Evolutionary conservation across 371 early-diverging fungal species (phyloP), one percentile per base, ranked within the genome.

Genomic region (Haplosporangium sp.): DNA sequence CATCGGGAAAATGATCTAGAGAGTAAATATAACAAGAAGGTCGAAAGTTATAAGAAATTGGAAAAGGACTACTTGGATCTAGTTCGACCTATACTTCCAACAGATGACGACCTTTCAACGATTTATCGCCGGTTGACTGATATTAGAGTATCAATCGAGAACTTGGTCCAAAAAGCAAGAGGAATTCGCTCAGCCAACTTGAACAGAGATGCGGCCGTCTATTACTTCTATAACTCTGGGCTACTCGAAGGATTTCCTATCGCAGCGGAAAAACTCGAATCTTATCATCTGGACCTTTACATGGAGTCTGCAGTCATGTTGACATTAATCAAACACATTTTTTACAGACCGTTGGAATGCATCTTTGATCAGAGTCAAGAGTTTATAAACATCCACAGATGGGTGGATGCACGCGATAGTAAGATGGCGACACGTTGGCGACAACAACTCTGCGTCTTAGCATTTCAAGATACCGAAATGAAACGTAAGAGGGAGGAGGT

Each of bases 41-140:
- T 20, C 59, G 53, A 48, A 38, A 47, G 65, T 0, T 70, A 70
- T 63, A 63, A 58, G 5, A 60, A 70, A 0, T 38, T 75, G 44
- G 58, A 69, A 63, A 58, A 62, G 44, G 69, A 70, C 27, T 70
- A 76, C 35, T 63, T 70, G 76, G 70, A 53, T 39, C 37, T 70
- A 34, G 67, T 58, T 17, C 65, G 70, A 37, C 45, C 70, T 27
- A 57, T 76, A 53, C 67, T 58, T 1, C 63, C 70, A 59, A 58
- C 76, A 11, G 60, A 19, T 35, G 58, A 70, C 40, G 71, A 76
- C 17, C 3, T 11, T 27, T 76, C 76, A 6, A 76, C 70, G 8
- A 69, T 70, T 61, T 63, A 45, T 38, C 61, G 37, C 6, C 66
- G 61, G 0, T 37, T 76, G 67, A 35, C 17, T n/a, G 35, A 17